A percentile compares a stretch with the other conserved stretches of the same genome.
Conservation (phyloP, 2,329 filamentous ascomycete genomes). For the Fusarium nematophilum region DNA sequence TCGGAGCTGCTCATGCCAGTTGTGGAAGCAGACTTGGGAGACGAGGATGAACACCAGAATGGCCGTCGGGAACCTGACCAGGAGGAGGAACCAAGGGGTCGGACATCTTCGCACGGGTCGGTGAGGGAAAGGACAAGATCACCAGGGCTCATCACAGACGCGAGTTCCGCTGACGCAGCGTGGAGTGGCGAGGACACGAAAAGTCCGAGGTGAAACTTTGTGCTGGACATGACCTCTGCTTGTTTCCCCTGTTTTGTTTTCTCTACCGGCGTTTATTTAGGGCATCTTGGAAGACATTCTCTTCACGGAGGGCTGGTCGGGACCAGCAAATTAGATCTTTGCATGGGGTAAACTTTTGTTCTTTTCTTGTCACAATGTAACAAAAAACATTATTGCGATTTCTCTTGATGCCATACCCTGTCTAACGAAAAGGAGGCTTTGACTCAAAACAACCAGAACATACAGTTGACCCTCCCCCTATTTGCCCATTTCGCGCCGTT, state of each 20-base stretch:
- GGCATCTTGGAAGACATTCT: no score
- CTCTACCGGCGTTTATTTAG: constrained; percentile 33
- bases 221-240: neutral
- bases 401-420: constrained; percentile 5
- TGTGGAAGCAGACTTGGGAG: constrained; percentile 30
- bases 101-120: constrained; percentile 27
- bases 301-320: no score
- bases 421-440: constrained; percentile 34
- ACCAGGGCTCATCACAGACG: constrained; percentile 43
- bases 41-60: constrained; percentile 23
- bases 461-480: constrained; percentile 3
- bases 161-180: constrained; percentile 43
- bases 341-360: no score
- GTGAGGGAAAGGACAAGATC: constrained; percentile 34
- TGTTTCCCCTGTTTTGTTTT: constrained; percentile 3
- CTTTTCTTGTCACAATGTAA: no score
- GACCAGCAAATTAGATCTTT: no score
- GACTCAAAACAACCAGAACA: constrained; percentile 23
- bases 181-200: constrained; percentile 35
- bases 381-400: no score
- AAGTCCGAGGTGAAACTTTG: constrained; percentile 4
- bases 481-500: constrained; percentile 39
- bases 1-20: constrained; percentile 40
- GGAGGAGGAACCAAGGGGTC: constrained; percentile 33
- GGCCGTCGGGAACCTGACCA: neutral